phyloP scores from a whole-genome alignment of 2,329 filamentous ascomycete species.

The Immersiporthe knoxdaviesiana region DNA sequence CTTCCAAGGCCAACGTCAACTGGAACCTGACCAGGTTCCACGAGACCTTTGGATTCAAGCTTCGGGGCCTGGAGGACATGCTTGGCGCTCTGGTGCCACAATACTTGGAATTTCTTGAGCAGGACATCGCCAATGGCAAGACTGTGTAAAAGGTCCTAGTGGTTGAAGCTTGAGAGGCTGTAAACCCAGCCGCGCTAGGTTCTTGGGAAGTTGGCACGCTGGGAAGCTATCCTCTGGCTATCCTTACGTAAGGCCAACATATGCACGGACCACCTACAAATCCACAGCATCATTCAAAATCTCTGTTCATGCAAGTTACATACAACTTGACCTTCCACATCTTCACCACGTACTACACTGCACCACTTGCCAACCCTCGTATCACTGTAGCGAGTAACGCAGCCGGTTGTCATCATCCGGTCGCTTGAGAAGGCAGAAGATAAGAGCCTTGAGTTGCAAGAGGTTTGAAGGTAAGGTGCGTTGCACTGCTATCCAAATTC shows the following conservation, averaged over 20 bases:
- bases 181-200: background rate
- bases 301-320: background rate
- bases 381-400: background rate
- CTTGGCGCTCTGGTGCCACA: slow-evolving; percentile 22
- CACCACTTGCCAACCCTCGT: background rate
- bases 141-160: background rate
- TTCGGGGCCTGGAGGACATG: slow-evolving; percentile 26
- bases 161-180: background rate
- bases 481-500: background rate
- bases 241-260: background rate
- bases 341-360: background rate
- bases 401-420: background rate
- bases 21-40: slow-evolving; percentile 11
- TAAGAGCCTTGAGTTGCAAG: background rate
- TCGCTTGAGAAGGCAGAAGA: background rate
- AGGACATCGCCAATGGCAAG: slow-evolving; percentile 5
- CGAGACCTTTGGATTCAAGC: slow-evolving; percentile 20
- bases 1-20: slow-evolving; percentile 20
- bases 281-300: slow-evolving; percentile 8
- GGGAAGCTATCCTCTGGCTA: background rate
- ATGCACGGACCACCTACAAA: slow-evolving; percentile 7
- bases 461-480: background rate
- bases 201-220: too few relatives aligned
- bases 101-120: slow-evolving; percentile 28
- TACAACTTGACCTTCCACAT: background rate